phyloP scores from a whole-genome alignment of 2,329 filamentous ascomycete genomes.

The Paradendryphiella salina region DNA sequence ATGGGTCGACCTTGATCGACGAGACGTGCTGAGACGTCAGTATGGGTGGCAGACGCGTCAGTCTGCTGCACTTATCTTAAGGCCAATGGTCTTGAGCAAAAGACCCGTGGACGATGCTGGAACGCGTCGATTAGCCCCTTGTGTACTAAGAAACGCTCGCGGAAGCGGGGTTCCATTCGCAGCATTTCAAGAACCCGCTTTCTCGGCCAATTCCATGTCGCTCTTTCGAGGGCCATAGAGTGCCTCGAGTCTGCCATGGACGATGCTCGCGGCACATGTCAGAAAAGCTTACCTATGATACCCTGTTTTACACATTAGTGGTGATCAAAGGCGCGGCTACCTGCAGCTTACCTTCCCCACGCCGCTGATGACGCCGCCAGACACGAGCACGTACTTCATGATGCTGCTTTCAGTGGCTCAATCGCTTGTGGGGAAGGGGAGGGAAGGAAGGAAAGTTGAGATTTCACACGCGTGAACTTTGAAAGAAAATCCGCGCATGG shows the following conservation, averaged over 20 bases:
- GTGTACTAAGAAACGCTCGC: not conserved
- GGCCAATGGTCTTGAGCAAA: slow-evolving; percentile 76
- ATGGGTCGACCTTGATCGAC: slow-evolving; percentile 72
- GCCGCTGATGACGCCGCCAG: slow-evolving; percentile 61
- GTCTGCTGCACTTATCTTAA: slow-evolving; percentile 65
- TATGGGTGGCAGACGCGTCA: slow-evolving; percentile 19
- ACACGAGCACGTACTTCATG: slow-evolving; percentile 83
- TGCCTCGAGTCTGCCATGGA: not conserved
- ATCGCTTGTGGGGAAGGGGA: slow-evolving; percentile 49
- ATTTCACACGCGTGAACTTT: slow-evolving; percentile 24
- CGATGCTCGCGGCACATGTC: not conserved
- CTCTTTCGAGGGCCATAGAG: not conserved
- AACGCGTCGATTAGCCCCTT: slow-evolving; percentile 34
- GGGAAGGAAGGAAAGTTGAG: slow-evolving; percentile 42
- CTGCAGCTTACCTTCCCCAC: slow-evolving; percentile 53
- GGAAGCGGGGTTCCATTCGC: not conserved
- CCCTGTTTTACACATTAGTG: slow-evolving; percentile 52
- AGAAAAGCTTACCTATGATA: slow-evolving; percentile 62
- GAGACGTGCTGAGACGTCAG: slow-evolving; percentile 58
- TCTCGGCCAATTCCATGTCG: not conserved
- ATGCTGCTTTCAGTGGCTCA: slow-evolving; percentile 50
- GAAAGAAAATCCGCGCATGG: slow-evolving; percentile 37
- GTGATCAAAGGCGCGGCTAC: slow-evolving; percentile 16
- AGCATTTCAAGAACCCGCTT: not conserved
- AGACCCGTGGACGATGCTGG: slow-evolving; percentile 71